Evolutionary conservation across 2,329 filamentous ascomycete genomes (phyloP).

Genomic region (Nigrospora oryzae): DNA sequence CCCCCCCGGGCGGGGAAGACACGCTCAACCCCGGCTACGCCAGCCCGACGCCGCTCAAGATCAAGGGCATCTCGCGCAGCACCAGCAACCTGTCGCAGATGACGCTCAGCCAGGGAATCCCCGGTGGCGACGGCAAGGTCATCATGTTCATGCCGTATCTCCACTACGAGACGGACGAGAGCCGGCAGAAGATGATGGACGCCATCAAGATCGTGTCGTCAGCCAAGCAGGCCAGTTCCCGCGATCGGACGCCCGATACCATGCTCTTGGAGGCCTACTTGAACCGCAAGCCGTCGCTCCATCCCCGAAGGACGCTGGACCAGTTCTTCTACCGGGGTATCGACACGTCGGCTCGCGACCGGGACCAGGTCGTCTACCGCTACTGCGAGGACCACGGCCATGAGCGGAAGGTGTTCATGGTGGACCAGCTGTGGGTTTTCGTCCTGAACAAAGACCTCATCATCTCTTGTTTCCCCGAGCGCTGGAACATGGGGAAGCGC

Average conservation of each 20-base stretch:
- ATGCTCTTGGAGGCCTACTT: conserved; percentile 40
- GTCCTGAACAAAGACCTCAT: conserved; percentile 48
- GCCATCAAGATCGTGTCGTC: conserved; percentile 28
- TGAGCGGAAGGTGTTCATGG: conserved; percentile 57
- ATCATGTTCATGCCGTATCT: conserved; percentile 51
- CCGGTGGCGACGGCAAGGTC: conserved; percentile 19
- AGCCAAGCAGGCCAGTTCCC: conserved; percentile 19
- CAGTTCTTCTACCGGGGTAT: conserved; percentile 60
- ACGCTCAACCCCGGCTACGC: conserved; percentile 4
- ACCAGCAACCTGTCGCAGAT: conserved; percentile 11
- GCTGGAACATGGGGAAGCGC: conserved; percentile 51
- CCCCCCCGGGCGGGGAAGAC: conserved; percentile 12
- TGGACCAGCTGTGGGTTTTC: conserved; percentile 63
- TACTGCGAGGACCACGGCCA: conserved; percentile 31
- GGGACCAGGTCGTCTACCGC: conserved; percentile 56
- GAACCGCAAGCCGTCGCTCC: conserved; percentile 35
- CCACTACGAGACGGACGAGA: conserved; percentile 52
- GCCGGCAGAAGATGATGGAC: conserved; percentile 46
- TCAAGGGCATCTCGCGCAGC: conserved; percentile 7
- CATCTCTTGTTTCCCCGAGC: conserved; percentile 49
- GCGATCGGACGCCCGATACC: conserved; percentile 26
- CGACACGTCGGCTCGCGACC: conserved; percentile 49
- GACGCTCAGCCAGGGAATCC: conserved; percentile 7
- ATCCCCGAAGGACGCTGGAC: conserved; percentile 54
- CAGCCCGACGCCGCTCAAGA: neutral